Evolutionary conservation across 2,329 filamentous ascomycete species (phyloP).

Genomic region (Stromatinia cepivora): DNA sequence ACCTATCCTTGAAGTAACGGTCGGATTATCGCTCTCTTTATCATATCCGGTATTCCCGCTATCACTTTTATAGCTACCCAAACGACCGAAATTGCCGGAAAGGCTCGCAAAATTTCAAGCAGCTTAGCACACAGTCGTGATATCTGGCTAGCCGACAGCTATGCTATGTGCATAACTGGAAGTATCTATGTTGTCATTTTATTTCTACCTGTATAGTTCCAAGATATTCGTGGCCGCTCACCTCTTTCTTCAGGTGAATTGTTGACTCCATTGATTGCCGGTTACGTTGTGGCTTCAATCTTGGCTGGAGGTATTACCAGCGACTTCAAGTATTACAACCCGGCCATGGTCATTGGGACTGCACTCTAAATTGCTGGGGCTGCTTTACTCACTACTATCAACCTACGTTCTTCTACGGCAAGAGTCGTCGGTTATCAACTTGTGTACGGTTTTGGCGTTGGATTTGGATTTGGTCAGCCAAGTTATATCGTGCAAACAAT

Average conservation of each 20-base stretch:
- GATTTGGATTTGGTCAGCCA: conserved; percentile 48
- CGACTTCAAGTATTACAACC: conserved; percentile 40
- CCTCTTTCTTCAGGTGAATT: conserved; percentile 48
- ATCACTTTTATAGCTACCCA: conserved; percentile 39
- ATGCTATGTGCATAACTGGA: background rate
- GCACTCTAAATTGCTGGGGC: conserved; percentile 25
- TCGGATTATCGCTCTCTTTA: conserved; percentile 41
- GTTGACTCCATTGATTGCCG: conserved; percentile 40
- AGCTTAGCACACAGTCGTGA: conserved; percentile 35
- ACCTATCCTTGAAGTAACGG: conserved; percentile 33
- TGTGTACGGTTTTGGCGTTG: conserved; percentile 46
- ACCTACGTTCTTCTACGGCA: conserved; percentile 41
- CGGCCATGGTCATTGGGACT: conserved; percentile 28
- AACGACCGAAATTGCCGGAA: conserved; percentile 39
- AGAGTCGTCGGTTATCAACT: conserved; percentile 54
- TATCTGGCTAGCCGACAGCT: conserved; percentile 29
- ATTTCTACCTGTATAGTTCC: conserved; percentile 51
- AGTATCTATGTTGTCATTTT: conserved; percentile 33
- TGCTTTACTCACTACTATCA: conserved; percentile 42
- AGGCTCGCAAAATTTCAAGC: conserved; percentile 39
- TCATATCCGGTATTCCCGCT: conserved; percentile 36
- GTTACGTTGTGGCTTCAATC: conserved; percentile 35
- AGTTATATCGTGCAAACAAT: conserved; percentile 49
- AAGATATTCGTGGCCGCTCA: conserved; percentile 46
- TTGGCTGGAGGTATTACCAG: conserved; percentile 31